Base-by-base conservation (phyloP, 2,329 filamentous ascomycete genomes). In the Dothistroma septosporum region DNA sequence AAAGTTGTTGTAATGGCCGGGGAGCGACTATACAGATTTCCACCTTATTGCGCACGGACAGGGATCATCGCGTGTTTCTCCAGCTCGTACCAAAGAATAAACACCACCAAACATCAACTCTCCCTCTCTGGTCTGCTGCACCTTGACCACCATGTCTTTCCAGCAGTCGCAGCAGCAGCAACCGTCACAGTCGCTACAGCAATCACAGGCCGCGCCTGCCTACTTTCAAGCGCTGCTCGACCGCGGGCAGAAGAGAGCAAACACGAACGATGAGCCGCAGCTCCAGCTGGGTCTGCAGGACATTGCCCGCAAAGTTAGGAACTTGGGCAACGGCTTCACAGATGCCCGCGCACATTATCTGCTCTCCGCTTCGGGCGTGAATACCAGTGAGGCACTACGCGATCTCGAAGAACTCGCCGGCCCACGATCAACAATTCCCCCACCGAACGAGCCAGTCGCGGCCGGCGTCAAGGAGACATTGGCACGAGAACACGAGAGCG, bases 231-330 rank as follows among this genome's bases (percentile, higher is more conserved):
- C 84, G 64, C 72, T 88, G 37, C 74, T 88, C 22, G 85, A 88
- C 70, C 81, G 85, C 61, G 83, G 84, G 37, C 85, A 82, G 71
- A 87, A 87, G 74, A 86, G 91, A 64, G 84, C 86, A 87, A 66
- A 46, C 52, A 82, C 86, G 60, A 84, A 84, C 67, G 91, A 97
- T 62, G 82, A 99, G 50, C 93, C 94, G 7, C 90, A 87, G 71
- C 82, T 99, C 66, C 92, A 97, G 76, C 84, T 99, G 57, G 93
- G 94, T 22, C 82, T 99, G 33, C 90, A 91, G 61, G 94, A 99
- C 77, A 88, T 99, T 70, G 83, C 85, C 61, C 81, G 85, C 66
- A 86, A 82, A 82, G 94, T 81, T 78, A 91, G 84, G 80, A 92
- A 82, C 67, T 82, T 99, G 67, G 88, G 87, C 70, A 87, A 88